Conservation (phyloP, 129 eudicot genomes). For the Centella asiatica region DNA sequence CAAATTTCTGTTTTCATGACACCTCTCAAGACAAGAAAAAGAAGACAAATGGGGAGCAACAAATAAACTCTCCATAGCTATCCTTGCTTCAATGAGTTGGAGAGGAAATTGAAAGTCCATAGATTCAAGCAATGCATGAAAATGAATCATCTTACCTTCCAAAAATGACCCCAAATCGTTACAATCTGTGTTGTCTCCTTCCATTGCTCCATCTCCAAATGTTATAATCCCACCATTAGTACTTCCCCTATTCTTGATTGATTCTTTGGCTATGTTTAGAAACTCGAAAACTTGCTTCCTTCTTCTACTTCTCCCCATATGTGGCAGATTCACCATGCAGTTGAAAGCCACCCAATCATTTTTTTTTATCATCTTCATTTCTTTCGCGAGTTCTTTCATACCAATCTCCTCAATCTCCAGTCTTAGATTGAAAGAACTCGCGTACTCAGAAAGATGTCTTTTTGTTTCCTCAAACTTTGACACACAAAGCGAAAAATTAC, state of each 20-base stretch:
- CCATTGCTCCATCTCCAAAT: constrained; percentile 6
- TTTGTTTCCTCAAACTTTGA: constrained; percentile 10
- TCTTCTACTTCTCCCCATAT: constrained; percentile 15
- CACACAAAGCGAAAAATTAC: neutral
- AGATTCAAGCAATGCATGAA: constrained; percentile 14
- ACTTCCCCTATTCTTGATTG: neutral
- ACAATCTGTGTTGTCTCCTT: neutral
- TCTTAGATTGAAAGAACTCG: neutral
- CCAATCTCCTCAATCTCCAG: constrained; percentile 14
- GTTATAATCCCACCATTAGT: constrained; percentile 17
- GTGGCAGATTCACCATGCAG: constrained; percentile 18
- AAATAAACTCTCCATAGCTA: constrained; percentile 18
- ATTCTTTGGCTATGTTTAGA: constrained; percentile 8
- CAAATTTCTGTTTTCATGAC: constrained; percentile 4
- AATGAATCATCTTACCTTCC: constrained; percentile 11
- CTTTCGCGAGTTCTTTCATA: constrained; percentile 6
- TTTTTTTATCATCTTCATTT: neutral
- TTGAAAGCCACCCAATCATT: constrained; percentile 15
- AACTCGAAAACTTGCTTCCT: neutral
- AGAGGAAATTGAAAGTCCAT: constrained; percentile 16
- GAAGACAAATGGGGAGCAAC: constrained; percentile 19
- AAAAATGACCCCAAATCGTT: constrained; percentile 11
- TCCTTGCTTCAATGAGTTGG: constrained; percentile 14
- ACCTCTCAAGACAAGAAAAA: neutral
- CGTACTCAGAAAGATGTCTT: constrained; percentile 1